A percentile compares a stretch with the other conserved stretches of the same genome.
phyloP scores from a whole-genome alignment of 1,139 yeast species.

The Groenewaldozyma auringiensis region DNA sequence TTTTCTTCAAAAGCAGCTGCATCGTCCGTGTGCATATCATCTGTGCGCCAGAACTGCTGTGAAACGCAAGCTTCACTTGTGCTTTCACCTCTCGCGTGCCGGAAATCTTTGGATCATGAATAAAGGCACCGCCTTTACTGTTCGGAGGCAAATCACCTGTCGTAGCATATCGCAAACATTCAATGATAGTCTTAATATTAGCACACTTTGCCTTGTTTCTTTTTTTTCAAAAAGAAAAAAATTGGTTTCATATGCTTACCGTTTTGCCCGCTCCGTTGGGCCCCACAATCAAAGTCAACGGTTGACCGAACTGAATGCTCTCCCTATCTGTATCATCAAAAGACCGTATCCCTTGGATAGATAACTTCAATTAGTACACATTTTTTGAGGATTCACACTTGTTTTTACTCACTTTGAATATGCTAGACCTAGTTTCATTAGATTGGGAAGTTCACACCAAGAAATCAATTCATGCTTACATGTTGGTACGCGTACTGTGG shows the following conservation, averaged over 20 bases:
- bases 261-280: constrained; percentile 99
- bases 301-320: constrained; percentile 82
- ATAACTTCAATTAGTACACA: constrained; percentile 39
- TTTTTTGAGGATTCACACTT: background rate
- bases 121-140: constrained; percentile 92
- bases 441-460: background rate
- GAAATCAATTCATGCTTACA: background rate
- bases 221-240: background rate
- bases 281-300: constrained; percentile 90
- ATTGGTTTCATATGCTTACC: constrained; percentile 19
- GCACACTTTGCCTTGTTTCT: background rate
- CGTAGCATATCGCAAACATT: constrained; percentile 86
- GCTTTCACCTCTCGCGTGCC: constrained; percentile 77
- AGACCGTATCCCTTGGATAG: constrained; percentile 85
- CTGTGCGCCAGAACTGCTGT: constrained; percentile 60
- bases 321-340: constrained; percentile 78
- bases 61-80: constrained; percentile 82
- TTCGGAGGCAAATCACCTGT: constrained; percentile 97
- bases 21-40: constrained; percentile 86
- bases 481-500: background rate
- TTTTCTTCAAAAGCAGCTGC: constrained; percentile 58
- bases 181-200: constrained; percentile 59
- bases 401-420: constrained; percentile 21
- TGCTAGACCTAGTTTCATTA: constrained; percentile 24
- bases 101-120: constrained; percentile 75